A percentile compares a stretch with the other conserved stretches of the same genome.
phyloP scores from a whole-genome alignment of 75 land plant species.

The Cupressus sempervirens region DNA sequence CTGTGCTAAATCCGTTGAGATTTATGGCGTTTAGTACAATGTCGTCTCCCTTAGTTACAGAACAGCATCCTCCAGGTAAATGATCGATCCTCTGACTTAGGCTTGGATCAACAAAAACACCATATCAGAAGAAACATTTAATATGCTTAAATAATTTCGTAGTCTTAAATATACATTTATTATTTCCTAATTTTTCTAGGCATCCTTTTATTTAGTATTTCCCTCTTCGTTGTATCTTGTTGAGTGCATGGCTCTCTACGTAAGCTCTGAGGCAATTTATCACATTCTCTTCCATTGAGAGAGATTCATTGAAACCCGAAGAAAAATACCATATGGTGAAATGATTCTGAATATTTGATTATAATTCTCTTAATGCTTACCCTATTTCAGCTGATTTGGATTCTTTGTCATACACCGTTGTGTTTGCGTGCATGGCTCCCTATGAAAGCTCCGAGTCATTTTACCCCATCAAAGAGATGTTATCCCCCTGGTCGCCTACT shows the following conservation, averaged over 20 bases:
- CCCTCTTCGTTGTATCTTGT: background rate
- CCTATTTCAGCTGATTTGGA: too few species aligned
- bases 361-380: too few species aligned
- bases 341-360: too few species aligned
- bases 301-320: too few species aligned
- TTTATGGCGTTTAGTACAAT: background rate
- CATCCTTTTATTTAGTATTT: background rate
- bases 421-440: too few species aligned
- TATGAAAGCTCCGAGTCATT: too few species aligned
- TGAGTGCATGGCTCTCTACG: background rate
- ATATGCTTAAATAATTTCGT: background rate
- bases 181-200: background rate
- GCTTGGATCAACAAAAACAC: too few species aligned
- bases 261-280: background rate
- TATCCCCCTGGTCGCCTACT: too few species aligned
- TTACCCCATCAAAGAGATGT: too few species aligned
- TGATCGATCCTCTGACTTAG: background rate
- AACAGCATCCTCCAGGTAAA: background rate
- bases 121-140: too few species aligned
- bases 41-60: background rate
- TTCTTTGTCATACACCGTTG: too few species aligned
- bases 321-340: too few species aligned
- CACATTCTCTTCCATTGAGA: background rate
- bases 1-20: background rate
- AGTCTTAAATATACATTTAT: background rate